Base-by-base conservation (phyloP, 2,329 filamentous ascomycete species). In the Akanthomyces uredinophilus region DNA sequence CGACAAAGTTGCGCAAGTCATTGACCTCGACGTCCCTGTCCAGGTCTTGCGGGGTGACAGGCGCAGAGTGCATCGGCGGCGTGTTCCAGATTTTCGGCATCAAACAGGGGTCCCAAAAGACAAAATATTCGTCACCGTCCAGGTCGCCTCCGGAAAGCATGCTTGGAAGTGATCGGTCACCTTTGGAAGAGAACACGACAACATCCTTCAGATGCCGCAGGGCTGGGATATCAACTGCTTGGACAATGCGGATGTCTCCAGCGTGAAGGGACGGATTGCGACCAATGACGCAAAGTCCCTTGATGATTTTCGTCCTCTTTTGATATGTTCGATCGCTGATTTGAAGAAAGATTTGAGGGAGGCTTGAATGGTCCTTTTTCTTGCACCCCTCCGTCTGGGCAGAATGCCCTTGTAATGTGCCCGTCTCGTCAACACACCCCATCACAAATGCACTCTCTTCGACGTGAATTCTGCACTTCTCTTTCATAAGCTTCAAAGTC, bases 121-220 rank as follows among this genome's bases (percentile, higher is more conserved):
- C 87, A 61, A 98, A 88, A 71, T 92, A 99, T 71, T 99, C 95
- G 69, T 99, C 95, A 0, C 95, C 95, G 70, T 99, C 95, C 0
- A 99, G 82, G 70, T 99, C 95, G 0, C 95, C 95, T 2, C 95
- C 95, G 4, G 95, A 96, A 66, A 95, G 92, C 94, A 98, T 98
- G 69, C 90, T 92, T 1, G 93, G 87, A 24, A 99, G 77, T 65
- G 96, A 92, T 18, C 89, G 82, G 70, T 97, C 92, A 0, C 94
- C 94, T 0, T 79, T 88, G 41, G 90, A 86, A 0, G 95, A 91
- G 54, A 99, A 88, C 0, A 98, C 92, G 1, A 98, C 88, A 0
- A 96, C 90, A 70, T 98, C 88, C 62, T 84, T 87, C 4, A 97
- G 80, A 68, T 97, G 91, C 51, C 81, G 84, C 4, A 99, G 78